A percentile compares a stretch with the other conserved stretches of the same genome.
Conservation (phyloP, 495 filamentous ascomycete genomes). For the Xylaria bambusicola region DNA sequence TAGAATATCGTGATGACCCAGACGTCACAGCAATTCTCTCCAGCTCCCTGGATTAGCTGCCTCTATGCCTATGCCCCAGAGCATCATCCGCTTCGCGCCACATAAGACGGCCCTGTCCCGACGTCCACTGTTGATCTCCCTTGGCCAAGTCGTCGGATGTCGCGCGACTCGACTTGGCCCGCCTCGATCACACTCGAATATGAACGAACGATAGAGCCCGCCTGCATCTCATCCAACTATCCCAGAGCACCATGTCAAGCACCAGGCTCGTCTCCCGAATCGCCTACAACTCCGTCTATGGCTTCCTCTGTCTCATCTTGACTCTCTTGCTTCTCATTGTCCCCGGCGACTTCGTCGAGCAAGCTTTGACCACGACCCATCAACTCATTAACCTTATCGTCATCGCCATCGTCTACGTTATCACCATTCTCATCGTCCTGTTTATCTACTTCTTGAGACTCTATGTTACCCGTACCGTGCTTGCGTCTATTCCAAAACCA, state of each 20-base stretch:
- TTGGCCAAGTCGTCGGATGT: too few relatives aligned
- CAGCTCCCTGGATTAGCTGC: too few relatives aligned
- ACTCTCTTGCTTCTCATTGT: slow-evolving; percentile 75
- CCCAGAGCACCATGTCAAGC: slow-evolving; percentile 38
- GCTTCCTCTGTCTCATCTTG: slow-evolving; percentile 71
- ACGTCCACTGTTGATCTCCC: too few relatives aligned
- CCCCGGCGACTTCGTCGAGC: slow-evolving; percentile 80
- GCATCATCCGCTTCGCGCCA: too few relatives aligned
- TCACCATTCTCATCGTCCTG: slow-evolving; percentile 68
- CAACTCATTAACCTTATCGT: slow-evolving; percentile 83
- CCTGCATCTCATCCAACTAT: too few relatives aligned
- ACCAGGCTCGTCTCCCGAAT: slow-evolving; percentile 62
- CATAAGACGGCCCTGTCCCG: too few relatives aligned
- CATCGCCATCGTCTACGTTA: slow-evolving; percentile 73
- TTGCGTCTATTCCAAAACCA: slow-evolving; percentile 79
- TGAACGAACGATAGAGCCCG: too few relatives aligned
- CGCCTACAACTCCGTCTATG: slow-evolving; percentile 80
- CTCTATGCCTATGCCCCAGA: too few relatives aligned
- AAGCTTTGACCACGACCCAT: slow-evolving; percentile 59
- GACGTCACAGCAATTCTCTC: too few relatives aligned
- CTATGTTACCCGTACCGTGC: slow-evolving; percentile 78
- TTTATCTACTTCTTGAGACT: slow-evolving; percentile 85
- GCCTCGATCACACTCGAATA: too few relatives aligned
- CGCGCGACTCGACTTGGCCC: too few relatives aligned
- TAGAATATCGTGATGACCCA: too few relatives aligned